Percentiles rank a stretch among this genome's conserved stretches.
phyloP scores from a whole-genome alignment of 164 flowering plant genomes.

The Vitis labrusca region DNA sequence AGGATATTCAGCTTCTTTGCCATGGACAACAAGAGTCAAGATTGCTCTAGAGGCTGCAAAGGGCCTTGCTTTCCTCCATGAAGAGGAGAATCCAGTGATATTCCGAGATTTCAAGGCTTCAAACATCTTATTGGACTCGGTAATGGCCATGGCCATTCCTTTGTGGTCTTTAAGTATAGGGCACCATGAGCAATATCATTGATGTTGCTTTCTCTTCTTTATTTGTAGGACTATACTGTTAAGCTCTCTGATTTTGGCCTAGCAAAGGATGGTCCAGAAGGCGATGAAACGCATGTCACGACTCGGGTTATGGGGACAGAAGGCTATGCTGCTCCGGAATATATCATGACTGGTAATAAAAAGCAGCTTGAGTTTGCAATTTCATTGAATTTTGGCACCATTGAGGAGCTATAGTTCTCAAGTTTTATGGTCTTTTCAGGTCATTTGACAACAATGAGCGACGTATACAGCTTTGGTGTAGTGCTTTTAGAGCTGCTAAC shows the following conservation, averaged over 20 bases:
- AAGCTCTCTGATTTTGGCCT: conserved; percentile 92
- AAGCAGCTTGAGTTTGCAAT: background rate
- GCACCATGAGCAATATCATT: background rate
- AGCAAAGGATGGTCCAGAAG: conserved; percentile 84
- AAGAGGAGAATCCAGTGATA: conserved; percentile 71
- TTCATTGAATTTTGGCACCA: background rate
- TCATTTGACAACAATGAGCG: conserved; percentile 82
- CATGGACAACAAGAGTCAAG: conserved; percentile 83
- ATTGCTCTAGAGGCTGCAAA: conserved; percentile 87
- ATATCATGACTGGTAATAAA: conserved; percentile 59
- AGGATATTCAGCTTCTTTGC: conserved; percentile 58
- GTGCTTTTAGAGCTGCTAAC: conserved; percentile 79
- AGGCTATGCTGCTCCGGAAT: conserved; percentile 96
- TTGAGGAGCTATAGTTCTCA: background rate
- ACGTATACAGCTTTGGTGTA: conserved; percentile 88
- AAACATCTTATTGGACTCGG: conserved; percentile 74
- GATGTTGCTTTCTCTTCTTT: background rate
- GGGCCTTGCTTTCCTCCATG: conserved; percentile 85
- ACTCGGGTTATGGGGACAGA: conserved; percentile 88
- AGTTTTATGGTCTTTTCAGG: conserved; percentile 43
- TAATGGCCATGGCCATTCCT: conserved; percentile 20
- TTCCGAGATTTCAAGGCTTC: conserved; percentile 88
- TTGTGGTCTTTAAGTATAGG: background rate
- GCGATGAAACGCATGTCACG: conserved; percentile 66
- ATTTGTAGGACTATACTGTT: conserved; percentile 63